A percentile compares a stretch with the other conserved stretches of the same genome.
These are phyloP conservation scores for Hortiboletus rubellus DNA, from an alignment of 1,284 basidiomycete genomes.

Conservation along the genomic window DNA sequence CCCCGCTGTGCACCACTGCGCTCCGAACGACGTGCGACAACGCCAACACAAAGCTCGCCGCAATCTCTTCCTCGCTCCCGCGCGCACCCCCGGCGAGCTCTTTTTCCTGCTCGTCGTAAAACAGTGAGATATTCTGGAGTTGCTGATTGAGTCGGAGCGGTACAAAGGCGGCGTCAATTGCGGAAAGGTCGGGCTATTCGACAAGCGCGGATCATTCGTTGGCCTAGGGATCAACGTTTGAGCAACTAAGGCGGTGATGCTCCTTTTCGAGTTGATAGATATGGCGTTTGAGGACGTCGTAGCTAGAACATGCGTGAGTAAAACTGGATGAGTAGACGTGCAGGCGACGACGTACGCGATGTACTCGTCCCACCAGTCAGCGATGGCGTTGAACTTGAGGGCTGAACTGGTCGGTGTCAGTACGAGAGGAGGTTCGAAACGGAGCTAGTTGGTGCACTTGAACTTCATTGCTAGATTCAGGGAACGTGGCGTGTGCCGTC, in stretches of 20 bases:
- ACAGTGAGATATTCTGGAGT: constrained; percentile 77
- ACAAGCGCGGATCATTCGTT: constrained; percentile 62
- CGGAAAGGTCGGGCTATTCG: constrained; percentile 31
- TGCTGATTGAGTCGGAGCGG: constrained; percentile 84
- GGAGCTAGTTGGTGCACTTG: constrained; percentile 39
- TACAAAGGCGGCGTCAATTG: constrained; percentile 63
- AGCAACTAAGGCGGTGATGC: constrained; percentile 45
- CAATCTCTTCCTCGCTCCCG: no score
- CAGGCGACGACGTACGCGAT: constrained; percentile 58
- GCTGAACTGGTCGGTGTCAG: constrained; percentile 51
- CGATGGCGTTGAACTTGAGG: constrained; percentile 90
- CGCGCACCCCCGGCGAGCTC: constrained; percentile 46
- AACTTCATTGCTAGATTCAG: constrained; percentile 57
- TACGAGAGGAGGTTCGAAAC: background rate
- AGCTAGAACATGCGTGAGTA: constrained; percentile 45
- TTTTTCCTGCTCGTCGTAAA: constrained; percentile 78
- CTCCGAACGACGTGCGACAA: constrained; percentile 70
- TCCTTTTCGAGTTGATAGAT: constrained; percentile 83
- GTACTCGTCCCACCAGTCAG: constrained; percentile 95
- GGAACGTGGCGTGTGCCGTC: constrained; percentile 11
- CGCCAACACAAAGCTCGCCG: constrained; percentile 66
- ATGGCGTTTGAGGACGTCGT: constrained; percentile 85
- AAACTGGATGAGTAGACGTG: background rate
- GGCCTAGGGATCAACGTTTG: constrained; percentile 62
- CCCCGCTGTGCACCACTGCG: no score